phyloP scores from a whole-genome alignment of 768 basidiomycete genomes.

The Paxillus rubicundulus region DNA sequence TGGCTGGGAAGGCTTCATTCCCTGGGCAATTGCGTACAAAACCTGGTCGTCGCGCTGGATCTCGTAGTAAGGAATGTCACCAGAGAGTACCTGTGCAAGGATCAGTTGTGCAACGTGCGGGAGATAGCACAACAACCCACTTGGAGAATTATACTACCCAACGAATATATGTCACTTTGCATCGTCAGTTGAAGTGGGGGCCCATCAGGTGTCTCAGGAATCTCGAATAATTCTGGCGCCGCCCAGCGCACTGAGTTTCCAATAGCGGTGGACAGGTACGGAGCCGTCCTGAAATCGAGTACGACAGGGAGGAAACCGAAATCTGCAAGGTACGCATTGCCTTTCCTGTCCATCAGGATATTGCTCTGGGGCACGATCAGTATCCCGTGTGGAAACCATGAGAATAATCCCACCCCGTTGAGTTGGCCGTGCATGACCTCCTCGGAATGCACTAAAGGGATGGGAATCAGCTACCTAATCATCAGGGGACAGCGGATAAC shows the following conservation, averaged over 20 bases:
- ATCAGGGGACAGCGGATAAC: slow-evolving; percentile 5
- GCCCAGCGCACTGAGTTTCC: slow-evolving; percentile 48
- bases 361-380: slow-evolving; percentile 27
- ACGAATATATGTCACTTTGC: slow-evolving; percentile 8
- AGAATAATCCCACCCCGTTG: slow-evolving; percentile 34
- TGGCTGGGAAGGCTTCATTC: slow-evolving; percentile 1
- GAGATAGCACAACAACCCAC: slow-evolving; percentile 10
- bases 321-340: slow-evolving; percentile 35
- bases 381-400: not conserved
- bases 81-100: slow-evolving; percentile 4
- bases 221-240: slow-evolving; percentile 37
- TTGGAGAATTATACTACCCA: slow-evolving; percentile 28
- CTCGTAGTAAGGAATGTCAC: slow-evolving; percentile 10
- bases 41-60: slow-evolving; percentile 12
- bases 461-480: not conserved
- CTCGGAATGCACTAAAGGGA: slow-evolving; percentile 5
- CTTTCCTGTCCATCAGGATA: slow-evolving; percentile 32
- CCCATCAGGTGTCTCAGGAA: slow-evolving; percentile 21
- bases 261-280: slow-evolving; percentile 31
- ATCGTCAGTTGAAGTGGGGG: not conserved
- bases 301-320: slow-evolving; percentile 35
- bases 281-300: slow-evolving; percentile 20
- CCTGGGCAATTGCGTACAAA: slow-evolving; percentile 4
- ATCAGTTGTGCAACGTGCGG: slow-evolving; percentile 1
- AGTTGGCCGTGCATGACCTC: slow-evolving; percentile 46